Evolutionary conservation across 345 rosid species (phyloP).

Genomic region (Rhizophora apiculata): DNA sequence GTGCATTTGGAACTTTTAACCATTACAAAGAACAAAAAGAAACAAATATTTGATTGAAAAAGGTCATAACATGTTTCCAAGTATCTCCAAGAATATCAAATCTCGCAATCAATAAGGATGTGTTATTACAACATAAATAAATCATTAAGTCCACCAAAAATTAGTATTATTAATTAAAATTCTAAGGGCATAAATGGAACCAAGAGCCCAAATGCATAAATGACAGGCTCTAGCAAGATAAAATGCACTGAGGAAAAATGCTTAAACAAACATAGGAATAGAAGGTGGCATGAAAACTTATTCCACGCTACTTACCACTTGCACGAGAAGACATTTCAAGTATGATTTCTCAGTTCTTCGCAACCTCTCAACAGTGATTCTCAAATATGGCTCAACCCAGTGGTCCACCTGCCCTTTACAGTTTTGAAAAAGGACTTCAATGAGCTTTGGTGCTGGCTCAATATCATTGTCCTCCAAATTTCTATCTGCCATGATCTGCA

Average conservation of each 20-base stretch:
- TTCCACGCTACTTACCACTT: constrained; percentile 68
- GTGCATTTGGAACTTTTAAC: too few species aligned
- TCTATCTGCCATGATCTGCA: constrained; percentile 75
- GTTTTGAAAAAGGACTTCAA: constrained; percentile 94
- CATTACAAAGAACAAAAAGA: too few species aligned
- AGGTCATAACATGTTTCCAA: too few species aligned
- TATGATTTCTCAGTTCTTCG: constrained; percentile 69
- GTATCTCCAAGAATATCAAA: too few species aligned
- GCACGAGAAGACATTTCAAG: constrained; percentile 89
- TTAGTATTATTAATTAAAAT: too few species aligned
- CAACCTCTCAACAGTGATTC: constrained; percentile 76
- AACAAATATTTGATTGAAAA: too few species aligned
- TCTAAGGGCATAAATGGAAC: too few species aligned
- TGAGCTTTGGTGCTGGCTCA: constrained; percentile 96
- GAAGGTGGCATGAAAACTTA: not conserved
- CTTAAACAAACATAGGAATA: not conserved
- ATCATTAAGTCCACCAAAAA: too few species aligned
- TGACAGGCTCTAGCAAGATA: too few species aligned
- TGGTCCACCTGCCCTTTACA: constrained; percentile 98
- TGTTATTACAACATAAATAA: too few species aligned
- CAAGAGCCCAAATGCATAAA: too few species aligned
- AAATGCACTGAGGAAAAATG: not conserved
- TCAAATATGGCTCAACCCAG: constrained; percentile 93
- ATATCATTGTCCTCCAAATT: constrained; percentile 88
- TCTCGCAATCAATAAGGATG: too few species aligned